These are phyloP conservation scores for Wallacemonas collosoma DNA, from an alignment of 208 protist species.

Conservation along the genomic window DNA sequence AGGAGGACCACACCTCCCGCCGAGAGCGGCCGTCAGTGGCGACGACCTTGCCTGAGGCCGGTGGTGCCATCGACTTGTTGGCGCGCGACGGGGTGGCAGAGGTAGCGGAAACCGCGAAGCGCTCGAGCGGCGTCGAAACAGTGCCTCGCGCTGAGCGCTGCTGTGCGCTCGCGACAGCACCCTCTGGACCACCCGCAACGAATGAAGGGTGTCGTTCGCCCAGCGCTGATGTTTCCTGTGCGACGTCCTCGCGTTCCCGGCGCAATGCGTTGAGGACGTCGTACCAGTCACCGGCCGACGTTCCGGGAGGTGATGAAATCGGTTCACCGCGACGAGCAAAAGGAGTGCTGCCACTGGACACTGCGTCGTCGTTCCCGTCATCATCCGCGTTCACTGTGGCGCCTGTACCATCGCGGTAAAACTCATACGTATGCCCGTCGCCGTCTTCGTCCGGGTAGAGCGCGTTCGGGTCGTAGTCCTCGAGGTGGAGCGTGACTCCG, in stretches of 20 bases:
- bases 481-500: slow-evolving; percentile 68
- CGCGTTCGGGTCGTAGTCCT: slow-evolving; percentile 52
- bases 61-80: slow-evolving; percentile 21
- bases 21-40: slow-evolving; percentile 27
- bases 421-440: slow-evolving; percentile 28
- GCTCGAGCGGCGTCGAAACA: slow-evolving; percentile 38
- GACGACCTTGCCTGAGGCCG: background rate
- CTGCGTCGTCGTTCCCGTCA: no score
- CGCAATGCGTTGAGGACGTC: slow-evolving; percentile 62
- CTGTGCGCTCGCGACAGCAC: background rate
- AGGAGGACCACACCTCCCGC: slow-evolving; percentile 72
- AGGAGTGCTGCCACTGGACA: no score
- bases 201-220: background rate
- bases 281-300: slow-evolving; percentile 49
- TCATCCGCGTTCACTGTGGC: slow-evolving; percentile 5
- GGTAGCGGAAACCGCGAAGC: slow-evolving; percentile 22
- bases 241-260: slow-evolving; percentile 38
- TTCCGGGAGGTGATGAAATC: slow-evolving; percentile 26
- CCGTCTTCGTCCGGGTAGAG: slow-evolving; percentile 46
- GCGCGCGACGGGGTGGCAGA: background rate
- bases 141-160: background rate
- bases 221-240: background rate
- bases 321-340: background rate
- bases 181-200: background rate
- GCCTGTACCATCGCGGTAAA: slow-evolving; percentile 21